These are phyloP conservation scores for Discostella stelligeroides DNA, from an alignment of 108 stramenopile genomes.

Conservation along the genomic window DNA sequence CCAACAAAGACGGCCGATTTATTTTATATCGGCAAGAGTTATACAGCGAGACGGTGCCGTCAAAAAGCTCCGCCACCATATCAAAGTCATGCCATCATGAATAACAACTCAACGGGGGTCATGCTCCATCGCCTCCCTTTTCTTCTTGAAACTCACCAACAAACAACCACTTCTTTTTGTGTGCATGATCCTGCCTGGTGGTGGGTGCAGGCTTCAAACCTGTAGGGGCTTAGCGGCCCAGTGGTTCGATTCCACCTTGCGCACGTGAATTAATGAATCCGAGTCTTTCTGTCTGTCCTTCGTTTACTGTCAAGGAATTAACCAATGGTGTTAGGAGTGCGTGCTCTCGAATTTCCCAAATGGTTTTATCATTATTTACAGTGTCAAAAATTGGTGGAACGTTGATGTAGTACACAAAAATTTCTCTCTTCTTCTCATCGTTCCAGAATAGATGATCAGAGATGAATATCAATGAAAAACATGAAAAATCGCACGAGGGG, in stretches of 20 bases:
- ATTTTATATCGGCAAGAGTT: constrained; percentile 20
- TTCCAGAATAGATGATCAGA: no score
- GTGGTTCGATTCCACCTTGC: constrained; percentile 91
- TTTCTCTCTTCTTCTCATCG: no score
- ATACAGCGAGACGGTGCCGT: constrained; percentile 23
- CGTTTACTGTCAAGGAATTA: no score
- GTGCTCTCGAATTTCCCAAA: no score
- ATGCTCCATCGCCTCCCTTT: constrained; percentile 9
- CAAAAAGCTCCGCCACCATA: constrained; percentile 27
- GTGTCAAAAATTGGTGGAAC: no score
- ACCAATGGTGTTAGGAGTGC: no score
- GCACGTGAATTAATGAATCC: no score
- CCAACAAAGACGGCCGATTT: constrained; percentile 14
- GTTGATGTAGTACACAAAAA: no score
- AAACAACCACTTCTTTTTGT: constrained; percentile 28
- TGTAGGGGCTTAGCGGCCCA: constrained; percentile 79
- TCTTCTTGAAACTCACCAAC: constrained; percentile 28
- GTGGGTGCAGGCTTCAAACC: constrained; percentile 86
- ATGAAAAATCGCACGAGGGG: no score
- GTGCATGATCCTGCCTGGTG: constrained; percentile 86
- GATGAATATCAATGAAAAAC: no score
- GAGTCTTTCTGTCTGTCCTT: no score
- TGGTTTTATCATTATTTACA: no score
- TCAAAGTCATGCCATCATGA: constrained; percentile 29
- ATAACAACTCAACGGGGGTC: constrained; percentile 25